A percentile compares a stretch with the other conserved stretches of the same genome.
Conservation (phyloP, 345 rosid species). For the Citrus maxima region DNA sequence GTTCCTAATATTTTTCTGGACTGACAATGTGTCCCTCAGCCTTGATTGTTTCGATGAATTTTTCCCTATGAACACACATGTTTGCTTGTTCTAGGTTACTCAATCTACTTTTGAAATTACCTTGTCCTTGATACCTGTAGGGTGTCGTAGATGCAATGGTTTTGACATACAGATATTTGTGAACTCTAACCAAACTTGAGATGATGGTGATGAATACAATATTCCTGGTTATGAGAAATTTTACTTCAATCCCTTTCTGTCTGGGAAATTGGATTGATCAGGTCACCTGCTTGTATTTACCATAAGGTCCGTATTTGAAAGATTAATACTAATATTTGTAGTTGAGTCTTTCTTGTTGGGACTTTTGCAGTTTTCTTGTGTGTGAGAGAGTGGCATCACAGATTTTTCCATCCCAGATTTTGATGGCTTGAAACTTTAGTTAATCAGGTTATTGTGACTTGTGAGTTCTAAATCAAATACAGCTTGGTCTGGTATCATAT, state of each 20-base stretch:
- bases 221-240: not conserved
- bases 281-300: not conserved
- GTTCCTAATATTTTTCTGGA: not conserved
- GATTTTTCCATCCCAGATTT: not conserved
- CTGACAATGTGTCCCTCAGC: not conserved
- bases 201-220: not conserved
- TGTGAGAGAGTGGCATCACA: not conserved
- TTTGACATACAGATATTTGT: not conserved
- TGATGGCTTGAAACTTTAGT: not conserved
- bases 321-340: not conserved
- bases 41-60: not conserved
- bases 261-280: not conserved
- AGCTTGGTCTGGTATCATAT: not conserved
- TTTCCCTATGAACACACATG: not conserved
- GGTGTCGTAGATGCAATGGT: not conserved
- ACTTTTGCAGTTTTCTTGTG: not conserved
- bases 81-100: not conserved
- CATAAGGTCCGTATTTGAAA: not conserved
- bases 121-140: not conserved
- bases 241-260: not conserved
- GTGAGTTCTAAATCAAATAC: not conserved
- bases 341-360: not conserved
- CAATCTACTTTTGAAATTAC: not conserved
- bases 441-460: not conserved
- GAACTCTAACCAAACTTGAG: not conserved